These are phyloP conservation scores for Penicillium goetzii DNA, from an alignment of 495 filamentous ascomycete genomes.

Conservation along the genomic window DNA sequence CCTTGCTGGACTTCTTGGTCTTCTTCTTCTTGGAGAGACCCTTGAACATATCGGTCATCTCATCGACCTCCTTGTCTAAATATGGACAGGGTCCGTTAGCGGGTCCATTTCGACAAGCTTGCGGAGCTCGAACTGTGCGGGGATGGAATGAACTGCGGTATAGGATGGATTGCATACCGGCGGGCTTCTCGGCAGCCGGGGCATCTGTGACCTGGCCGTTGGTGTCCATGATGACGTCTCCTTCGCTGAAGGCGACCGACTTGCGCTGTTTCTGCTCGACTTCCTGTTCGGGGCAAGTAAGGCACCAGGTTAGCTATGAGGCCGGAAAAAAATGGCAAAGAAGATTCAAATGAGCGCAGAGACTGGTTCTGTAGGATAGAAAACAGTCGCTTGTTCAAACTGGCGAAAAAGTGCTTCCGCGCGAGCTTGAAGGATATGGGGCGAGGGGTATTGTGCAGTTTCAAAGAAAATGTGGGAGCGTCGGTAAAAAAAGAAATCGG, in stretches of 20 bases:
- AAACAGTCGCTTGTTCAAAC: slow-evolving; percentile 4
- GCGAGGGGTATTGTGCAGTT: slow-evolving; percentile 35
- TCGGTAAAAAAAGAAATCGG: slow-evolving; percentile 46
- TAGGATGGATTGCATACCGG: slow-evolving; percentile 24
- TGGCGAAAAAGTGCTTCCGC: slow-evolving; percentile 18
- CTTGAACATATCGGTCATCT: slow-evolving; percentile 75
- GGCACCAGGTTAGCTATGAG: slow-evolving; percentile 22
- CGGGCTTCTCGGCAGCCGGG: slow-evolving; percentile 65
- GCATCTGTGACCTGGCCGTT: slow-evolving; percentile 79
- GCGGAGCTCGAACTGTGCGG: slow-evolving; percentile 12
- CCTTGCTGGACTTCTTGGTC: slow-evolving; percentile 63
- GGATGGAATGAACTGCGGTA: neutral
- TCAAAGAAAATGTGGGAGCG: slow-evolving; percentile 51
- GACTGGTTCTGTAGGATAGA: slow-evolving; percentile 4
- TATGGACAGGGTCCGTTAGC: slow-evolving; percentile 16
- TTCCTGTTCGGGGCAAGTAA: slow-evolving; percentile 29
- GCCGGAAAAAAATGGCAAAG: slow-evolving; percentile 19
- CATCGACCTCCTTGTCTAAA: slow-evolving; percentile 68
- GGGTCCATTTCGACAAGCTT: slow-evolving; percentile 9
- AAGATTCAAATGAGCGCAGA: slow-evolving; percentile 5
- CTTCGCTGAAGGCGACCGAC: slow-evolving; percentile 88
- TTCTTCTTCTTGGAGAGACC: slow-evolving; percentile 89
- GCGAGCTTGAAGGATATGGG: slow-evolving; percentile 21
- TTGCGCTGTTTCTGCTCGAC: slow-evolving; percentile 67
- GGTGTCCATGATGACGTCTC: slow-evolving; percentile 77